Evolutionary conservation across 2,329 filamentous ascomycete genomes (phyloP).

Genomic region (Cladosporium sp.): DNA sequence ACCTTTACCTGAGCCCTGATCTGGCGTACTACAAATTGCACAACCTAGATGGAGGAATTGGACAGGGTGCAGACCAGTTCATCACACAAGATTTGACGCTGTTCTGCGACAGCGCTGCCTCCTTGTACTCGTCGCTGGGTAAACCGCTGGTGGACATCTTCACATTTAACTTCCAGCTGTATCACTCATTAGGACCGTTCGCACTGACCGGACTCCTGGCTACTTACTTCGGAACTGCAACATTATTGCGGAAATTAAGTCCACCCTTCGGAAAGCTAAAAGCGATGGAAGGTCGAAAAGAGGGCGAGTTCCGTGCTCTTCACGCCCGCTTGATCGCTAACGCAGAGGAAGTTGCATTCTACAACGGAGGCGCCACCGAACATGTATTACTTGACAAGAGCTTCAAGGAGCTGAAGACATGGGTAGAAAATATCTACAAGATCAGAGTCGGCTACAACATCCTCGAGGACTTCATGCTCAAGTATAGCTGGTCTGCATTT

Average conservation of each 20-base stretch:
- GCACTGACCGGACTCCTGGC: conserved; percentile 80
- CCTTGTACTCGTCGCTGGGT: conserved; percentile 92
- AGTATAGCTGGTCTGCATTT: conserved; percentile 98
- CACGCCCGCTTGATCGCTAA: conserved; percentile 93
- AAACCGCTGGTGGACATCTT: conserved; percentile 96
- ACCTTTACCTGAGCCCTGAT: conserved; percentile 90
- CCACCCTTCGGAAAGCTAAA: conserved; percentile 96
- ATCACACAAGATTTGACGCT: conserved; percentile 95
- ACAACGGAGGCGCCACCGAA: conserved; percentile 92
- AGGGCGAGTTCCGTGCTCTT: conserved; percentile 88
- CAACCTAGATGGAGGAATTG: conserved; percentile 88
- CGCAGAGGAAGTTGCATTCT: conserved; percentile 96
- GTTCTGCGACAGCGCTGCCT: conserved; percentile 89
- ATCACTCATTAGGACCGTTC: conserved; percentile 81
- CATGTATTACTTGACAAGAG: conserved; percentile 87
- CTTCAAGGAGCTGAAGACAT: conserved; percentile 86
- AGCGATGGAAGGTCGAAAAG: conserved; percentile 88
- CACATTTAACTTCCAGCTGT: conserved; percentile 97
- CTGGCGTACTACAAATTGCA: conserved; percentile 94
- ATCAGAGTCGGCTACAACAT: conserved; percentile 98
- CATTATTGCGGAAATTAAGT: conserved; percentile 79
- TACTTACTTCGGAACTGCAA: conserved; percentile 93
- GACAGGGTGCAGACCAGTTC: conserved; percentile 89
- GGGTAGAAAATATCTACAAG: conserved; percentile 98
- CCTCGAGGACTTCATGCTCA: conserved; percentile 94